These are phyloP conservation scores for Breviolum minutum DNA, from an alignment of 73 alveolate species.

Conservation along the genomic window DNA sequence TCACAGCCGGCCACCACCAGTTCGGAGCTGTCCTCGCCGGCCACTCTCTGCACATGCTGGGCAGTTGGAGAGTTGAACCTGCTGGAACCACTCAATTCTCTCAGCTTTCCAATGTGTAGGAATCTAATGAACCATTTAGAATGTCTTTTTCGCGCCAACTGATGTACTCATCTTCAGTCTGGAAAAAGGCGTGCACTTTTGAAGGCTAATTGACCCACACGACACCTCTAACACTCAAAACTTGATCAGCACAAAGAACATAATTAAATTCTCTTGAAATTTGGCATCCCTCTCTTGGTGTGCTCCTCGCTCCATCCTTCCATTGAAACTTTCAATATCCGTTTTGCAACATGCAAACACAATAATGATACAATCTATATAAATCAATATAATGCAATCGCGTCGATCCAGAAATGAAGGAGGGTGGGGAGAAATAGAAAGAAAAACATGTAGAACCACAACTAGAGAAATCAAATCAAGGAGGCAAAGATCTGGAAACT, in stretches of 20 bases:
- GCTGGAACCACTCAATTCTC: background rate
- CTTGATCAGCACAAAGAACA: background rate
- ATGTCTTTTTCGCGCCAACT: no score
- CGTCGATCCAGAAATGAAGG: background rate
- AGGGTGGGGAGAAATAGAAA: background rate
- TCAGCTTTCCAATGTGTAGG: no score
- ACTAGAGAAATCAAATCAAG: background rate
- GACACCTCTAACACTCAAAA: no score
- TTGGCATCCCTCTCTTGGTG: no score
- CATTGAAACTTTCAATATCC: no score
- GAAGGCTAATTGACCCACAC: no score
- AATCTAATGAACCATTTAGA: no score
- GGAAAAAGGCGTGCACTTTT: no score
- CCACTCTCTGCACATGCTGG: conserved; percentile 56
- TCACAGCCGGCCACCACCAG: background rate
- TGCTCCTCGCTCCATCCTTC: no score
- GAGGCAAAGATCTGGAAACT: background rate
- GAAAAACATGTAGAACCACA: background rate
- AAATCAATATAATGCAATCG: background rate
- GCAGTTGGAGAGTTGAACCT: conserved; percentile 67
- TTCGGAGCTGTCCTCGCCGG: conserved; percentile 6
- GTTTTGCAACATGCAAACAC: no score
- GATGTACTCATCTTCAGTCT: no score
- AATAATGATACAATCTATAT: background rate
- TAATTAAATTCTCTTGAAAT: background rate